Percentiles rank a stretch among this genome's conserved stretches.
Conservation (phyloP, 306 rosid genomes). For the Prunus mongolica region DNA sequence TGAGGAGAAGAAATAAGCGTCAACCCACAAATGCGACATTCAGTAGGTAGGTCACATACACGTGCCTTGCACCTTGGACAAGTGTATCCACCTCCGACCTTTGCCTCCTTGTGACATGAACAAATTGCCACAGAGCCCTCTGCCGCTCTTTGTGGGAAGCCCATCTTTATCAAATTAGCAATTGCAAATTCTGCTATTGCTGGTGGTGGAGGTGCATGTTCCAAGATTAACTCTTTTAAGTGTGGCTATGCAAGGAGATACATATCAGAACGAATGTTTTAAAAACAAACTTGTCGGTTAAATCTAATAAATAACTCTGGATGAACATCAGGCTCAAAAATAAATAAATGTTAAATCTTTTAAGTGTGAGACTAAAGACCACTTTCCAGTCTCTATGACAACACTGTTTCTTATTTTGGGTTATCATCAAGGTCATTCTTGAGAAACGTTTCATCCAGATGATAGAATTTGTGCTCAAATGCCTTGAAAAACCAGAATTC, state of each 20-base stretch:
- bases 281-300: not conserved
- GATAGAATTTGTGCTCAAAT: not conserved
- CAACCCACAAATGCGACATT: slow-evolving; percentile 88
- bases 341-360: not conserved
- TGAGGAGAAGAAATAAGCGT: slow-evolving; percentile 96
- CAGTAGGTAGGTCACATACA: slow-evolving; percentile 94
- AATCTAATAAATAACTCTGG: not conserved
- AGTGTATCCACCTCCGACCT: slow-evolving; percentile 83
- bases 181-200: slow-evolving; percentile 94
- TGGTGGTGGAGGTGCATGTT: slow-evolving; percentile 98
- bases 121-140: slow-evolving; percentile 90
- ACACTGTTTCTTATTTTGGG: no score
- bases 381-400: not conserved
- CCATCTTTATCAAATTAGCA: slow-evolving; percentile 92
- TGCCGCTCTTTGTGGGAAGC: slow-evolving; percentile 97
- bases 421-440: no score
- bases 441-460: no score
- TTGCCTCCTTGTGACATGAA: slow-evolving; percentile 89
- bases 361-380: not conserved
- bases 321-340: not conserved
- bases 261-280: slow-evolving; percentile 13
- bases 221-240: slow-evolving; percentile 79
- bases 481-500: not conserved
- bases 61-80: slow-evolving; percentile 98
- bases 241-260: slow-evolving; percentile 51